phyloP scores from a whole-genome alignment of 148 eudicot genomes.

The Chenopodium quinoa region DNA sequence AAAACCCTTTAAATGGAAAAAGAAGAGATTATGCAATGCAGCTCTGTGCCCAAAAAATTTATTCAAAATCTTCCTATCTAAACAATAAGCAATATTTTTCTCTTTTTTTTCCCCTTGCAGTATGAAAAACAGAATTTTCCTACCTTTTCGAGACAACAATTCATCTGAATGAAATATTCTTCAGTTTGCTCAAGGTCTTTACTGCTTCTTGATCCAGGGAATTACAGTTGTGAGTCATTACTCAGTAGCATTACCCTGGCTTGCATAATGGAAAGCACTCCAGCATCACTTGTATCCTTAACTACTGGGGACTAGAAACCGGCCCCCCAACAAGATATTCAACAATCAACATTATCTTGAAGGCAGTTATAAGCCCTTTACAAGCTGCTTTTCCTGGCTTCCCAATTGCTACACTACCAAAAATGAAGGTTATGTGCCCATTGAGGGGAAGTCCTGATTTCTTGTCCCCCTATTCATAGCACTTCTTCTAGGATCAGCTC shows the following conservation, averaged over 20 bases:
- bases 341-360: neutral
- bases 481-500: neutral
- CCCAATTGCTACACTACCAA: neutral
- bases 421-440: neutral
- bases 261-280: neutral
- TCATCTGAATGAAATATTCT: neutral
- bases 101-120: neutral
- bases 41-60: neutral
- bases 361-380: neutral
- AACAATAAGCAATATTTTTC: no score
- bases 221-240: neutral
- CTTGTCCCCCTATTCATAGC: neutral
- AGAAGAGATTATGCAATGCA: neutral
- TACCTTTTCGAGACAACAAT: neutral
- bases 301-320: neutral
- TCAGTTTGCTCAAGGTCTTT: neutral
- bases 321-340: neutral
- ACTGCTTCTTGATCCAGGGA: neutral
- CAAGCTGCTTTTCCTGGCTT: neutral
- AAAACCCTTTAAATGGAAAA: neutral
- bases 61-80: no score
- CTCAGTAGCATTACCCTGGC: neutral
- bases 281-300: neutral
- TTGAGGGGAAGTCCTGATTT: neutral
- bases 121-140: neutral